Evolutionary conservation across 768 basidiomycete species (phyloP).

Genomic region (Mycena albidolilacea): DNA sequence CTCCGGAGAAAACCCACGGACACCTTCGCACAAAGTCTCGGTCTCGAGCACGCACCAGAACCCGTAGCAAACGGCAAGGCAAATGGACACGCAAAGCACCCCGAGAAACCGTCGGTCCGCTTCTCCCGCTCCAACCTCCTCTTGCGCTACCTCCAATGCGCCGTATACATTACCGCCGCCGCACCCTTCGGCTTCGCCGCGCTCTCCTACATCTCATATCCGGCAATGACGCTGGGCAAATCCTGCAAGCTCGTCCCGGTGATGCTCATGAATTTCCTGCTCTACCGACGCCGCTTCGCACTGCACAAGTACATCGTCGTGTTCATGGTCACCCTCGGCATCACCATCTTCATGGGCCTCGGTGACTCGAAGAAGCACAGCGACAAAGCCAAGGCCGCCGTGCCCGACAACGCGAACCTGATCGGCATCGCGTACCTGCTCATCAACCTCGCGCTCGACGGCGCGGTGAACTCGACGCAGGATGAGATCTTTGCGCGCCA

Average conservation of each 20-base stretch:
- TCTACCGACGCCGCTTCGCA: conserved; percentile 94
- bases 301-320: conserved; percentile 97
- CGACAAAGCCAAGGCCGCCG: conserved; percentile 51
- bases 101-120: conserved; percentile 50
- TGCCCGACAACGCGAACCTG: conserved; percentile 68
- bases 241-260: conserved; percentile 99
- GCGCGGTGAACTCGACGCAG: conserved; percentile 95
- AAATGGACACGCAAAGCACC: conserved; percentile 52
- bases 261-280: conserved; percentile 96
- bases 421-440: conserved; percentile 84
- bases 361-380: conserved; percentile 59
- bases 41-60: conserved; percentile 61
- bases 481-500: conserved; percentile 93
- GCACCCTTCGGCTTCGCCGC: conserved; percentile 97
- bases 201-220: conserved; percentile 96
- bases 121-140: conserved; percentile 68
- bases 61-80: conserved; percentile 52
- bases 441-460: conserved; percentile 92
- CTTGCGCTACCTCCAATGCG: conserved; percentile 84
- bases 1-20: conserved; percentile 69
- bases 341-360: conserved; percentile 95
- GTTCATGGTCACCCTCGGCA: conserved; percentile 90
- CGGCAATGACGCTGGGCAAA: conserved; percentile 98
- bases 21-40: conserved; percentile 71
- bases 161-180: conserved; percentile 89